Conservation (phyloP, 768 basidiomycete genomes). For the Naganishia friedmannii region DNA sequence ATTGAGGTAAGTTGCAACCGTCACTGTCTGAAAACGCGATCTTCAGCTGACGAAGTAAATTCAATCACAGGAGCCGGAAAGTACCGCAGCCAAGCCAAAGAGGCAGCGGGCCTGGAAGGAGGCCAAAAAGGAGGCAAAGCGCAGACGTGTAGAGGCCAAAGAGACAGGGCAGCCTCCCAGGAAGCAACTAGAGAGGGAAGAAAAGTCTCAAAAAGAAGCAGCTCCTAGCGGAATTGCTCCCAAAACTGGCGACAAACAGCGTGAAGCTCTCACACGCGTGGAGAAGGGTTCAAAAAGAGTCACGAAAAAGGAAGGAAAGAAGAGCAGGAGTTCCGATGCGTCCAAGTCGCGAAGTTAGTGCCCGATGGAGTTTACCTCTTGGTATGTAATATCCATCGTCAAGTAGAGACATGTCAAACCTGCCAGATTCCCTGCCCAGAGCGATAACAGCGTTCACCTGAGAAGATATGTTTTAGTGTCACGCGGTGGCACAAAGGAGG, state of each 20-base stretch:
- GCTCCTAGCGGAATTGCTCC: not conserved
- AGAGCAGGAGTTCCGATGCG: not conserved
- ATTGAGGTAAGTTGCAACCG: not conserved
- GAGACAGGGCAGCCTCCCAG: slow-evolving; percentile 15
- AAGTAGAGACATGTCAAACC: not conserved
- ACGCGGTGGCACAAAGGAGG: not conserved
- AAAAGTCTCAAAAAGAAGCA: not conserved
- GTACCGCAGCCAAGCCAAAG: not conserved
- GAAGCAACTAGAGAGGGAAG: slow-evolving; percentile 10
- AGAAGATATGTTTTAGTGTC: not conserved
- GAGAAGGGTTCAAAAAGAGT: not conserved
- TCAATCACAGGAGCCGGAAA: not conserved
- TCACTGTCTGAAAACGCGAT: too few relatives aligned
- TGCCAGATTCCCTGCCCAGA: not conserved
- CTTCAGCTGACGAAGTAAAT: not conserved
- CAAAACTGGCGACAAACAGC: not conserved
- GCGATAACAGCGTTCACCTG: not conserved
- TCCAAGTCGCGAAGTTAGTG: not conserved
- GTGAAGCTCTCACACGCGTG: not conserved
- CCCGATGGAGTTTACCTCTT: not conserved
- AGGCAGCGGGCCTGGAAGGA: slow-evolving; percentile 16
- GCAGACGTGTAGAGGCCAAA: slow-evolving; percentile 13
- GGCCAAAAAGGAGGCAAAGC: slow-evolving; percentile 16
- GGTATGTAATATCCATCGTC: slow-evolving; percentile 4
- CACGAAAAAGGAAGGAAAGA: slow-evolving; percentile 2